Base-by-base conservation (phyloP, 73 alveolate species). In the Stentor roeselii region DNA sequence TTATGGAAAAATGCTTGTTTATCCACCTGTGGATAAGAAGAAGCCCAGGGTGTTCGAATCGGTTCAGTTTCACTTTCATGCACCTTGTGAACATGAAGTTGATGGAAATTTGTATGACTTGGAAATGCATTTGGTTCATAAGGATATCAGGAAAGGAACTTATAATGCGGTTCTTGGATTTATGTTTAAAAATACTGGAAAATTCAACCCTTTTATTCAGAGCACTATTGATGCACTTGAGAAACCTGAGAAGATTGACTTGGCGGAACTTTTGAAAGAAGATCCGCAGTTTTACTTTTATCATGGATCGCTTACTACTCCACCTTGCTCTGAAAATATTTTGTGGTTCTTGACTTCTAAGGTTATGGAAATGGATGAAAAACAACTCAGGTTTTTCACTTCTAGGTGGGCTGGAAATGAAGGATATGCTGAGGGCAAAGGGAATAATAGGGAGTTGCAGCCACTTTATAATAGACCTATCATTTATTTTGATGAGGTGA, bases 71-170 rank as follows among this genome's bases (percentile, higher is more conserved):
- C 97, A 94, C 90, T 94, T 94, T 86, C 99, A 95, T 89, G 91
- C 97, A 38, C 93, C 95, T 21, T 88, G 97, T 58, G 99, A 95
- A 67, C 99, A 95, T 84, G 88, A 93, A 60, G 27, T 94, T 59
- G 83, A 94, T 78, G 93, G 92, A 60, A 87, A 84, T 6, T 87
- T 80, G 60, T 90, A 92, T 78, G 96, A 91, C 61, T 82, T 95
- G 11, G 99, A 95, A 88, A 59, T 95, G 88, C 98, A 95, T 78
- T 59, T 95, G 34, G 98, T 92, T 27, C 97, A 90, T 88, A 78
- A 82, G 37, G 82, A 67, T 36, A 2, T 32, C 36, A 36, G 85
- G 59, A 61, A 39, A 39, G 2, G 59, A 36, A 86, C 76, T 78
- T 42, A 58, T 60, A 78, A 83, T 76, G 90, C 92, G 60, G 91